A percentile compares a stretch with the other conserved stretches of the same genome.
Conservation (phyloP, 2,329 filamentous ascomycete genomes). For the Stagonosporopsis rhizophila region DNA sequence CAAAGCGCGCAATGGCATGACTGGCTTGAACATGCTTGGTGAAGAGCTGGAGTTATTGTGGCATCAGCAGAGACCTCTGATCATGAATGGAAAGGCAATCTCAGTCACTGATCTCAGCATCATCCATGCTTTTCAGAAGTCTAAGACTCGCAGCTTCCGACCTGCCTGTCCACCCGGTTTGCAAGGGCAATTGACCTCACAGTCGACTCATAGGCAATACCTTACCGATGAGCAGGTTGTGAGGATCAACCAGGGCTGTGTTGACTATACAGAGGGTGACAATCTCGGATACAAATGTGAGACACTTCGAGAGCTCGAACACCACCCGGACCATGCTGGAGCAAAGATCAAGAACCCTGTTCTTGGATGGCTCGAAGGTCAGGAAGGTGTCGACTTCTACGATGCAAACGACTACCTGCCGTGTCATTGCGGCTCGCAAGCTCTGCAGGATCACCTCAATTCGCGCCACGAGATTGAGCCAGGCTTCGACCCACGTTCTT, state of each 20-base stretch:
- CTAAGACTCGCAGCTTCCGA: neutral
- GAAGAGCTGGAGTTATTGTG: neutral
- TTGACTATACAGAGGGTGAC: neutral
- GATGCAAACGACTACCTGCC: neutral
- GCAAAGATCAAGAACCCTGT: neutral
- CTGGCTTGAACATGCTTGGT: neutral
- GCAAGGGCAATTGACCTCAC: neutral
- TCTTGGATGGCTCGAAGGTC: neutral
- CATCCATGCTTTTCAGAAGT: neutral
- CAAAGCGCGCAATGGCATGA: neutral
- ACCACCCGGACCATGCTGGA: neutral
- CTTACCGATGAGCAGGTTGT: neutral
- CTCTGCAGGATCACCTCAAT: neutral
- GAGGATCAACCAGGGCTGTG: neutral
- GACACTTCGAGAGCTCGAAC: neutral
- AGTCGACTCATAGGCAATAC: neutral
- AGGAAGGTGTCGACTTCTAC: neutral
- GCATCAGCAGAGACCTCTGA: neutral
- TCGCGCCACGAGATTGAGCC: neutral
- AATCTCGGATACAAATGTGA: neutral
- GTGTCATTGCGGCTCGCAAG: neutral
- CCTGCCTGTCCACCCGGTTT: neutral
- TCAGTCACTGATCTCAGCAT: neutral
- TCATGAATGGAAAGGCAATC: neutral
- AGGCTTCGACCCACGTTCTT: neutral